Base-by-base conservation (phyloP, 2,329 filamentous ascomycete species). In the Cladophialophora chaetospira region DNA sequence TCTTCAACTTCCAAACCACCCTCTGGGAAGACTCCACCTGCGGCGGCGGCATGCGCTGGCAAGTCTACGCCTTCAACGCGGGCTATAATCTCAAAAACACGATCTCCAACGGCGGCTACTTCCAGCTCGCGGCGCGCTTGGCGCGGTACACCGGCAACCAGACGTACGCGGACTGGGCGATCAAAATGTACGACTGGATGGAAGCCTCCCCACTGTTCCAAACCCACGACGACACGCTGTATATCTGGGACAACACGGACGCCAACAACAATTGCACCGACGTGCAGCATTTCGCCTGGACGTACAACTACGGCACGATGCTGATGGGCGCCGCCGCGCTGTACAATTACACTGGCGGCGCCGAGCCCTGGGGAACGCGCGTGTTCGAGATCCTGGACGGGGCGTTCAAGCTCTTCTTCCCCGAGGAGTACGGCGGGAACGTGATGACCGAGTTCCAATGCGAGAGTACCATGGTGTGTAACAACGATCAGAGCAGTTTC, bases 11-110 rank as follows among this genome's bases (percentile, higher is more conserved):
- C 55, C 89, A 89, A 68, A 82, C 82, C 2, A 72, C 72, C 11
- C 81, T 89, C 19, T 92, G 88, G 86, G 86, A 92, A 63, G 74
- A 72, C 10, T 68, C 73, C 0, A 77, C 75, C 1, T 94, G 90
- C 72, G 76, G 74, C 42, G 90, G 90, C 46, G 90, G 90, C 6
- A 74, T 95, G 62, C 82, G 87, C 59, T 95, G 90, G 90, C 89
- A 94, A 73, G 88, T 94, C 55, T 91, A 75, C 66, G 70, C 73
- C 5, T 79, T 78, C 70, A 80, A 79, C 63, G 72, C 70, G 40
- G 79, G 79, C 6, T 82, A 75, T 63, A 69, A 75, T 47, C 77
- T 80, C 66, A 79, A 79, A 67, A 80, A 79, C 66, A 73, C 75
- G 35, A 80, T 82, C 53, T 78, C 78, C 5, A 81, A 81, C 56